Evolutionary conservation across 1,284 basidiomycete species (phyloP).

Genomic region (Porodaedalea pini): DNA sequence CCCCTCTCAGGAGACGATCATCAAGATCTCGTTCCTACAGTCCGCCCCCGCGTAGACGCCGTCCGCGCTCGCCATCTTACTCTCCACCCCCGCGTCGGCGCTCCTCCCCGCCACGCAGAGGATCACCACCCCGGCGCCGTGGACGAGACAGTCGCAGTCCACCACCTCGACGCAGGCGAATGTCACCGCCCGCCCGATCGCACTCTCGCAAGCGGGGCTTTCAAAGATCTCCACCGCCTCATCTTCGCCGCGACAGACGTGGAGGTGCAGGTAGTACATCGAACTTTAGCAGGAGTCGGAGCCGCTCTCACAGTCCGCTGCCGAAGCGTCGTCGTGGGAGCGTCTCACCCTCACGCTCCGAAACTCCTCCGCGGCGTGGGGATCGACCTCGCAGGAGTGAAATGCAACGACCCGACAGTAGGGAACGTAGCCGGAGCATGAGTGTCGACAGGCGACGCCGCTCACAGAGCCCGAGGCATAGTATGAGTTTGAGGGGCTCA

Average conservation of each 20-base stretch:
- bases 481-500: slow-evolving; percentile 26
- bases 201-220: slow-evolving; percentile 5
- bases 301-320: slow-evolving; percentile 12
- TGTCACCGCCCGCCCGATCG: slow-evolving; percentile 7
- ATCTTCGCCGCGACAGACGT: slow-evolving; percentile 16
- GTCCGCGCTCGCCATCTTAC: slow-evolving; percentile 45
- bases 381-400: neutral
- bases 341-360: slow-evolving; percentile 14
- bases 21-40: slow-evolving; percentile 31
- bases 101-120: slow-evolving; percentile 40
- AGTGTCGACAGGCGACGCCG: slow-evolving; percentile 19
- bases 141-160: slow-evolving; percentile 30
- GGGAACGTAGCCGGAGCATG: slow-evolving; percentile 27
- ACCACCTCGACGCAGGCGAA: slow-evolving; percentile 25
- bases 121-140: slow-evolving; percentile 30
- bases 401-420: slow-evolving; percentile 15
- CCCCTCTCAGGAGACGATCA: slow-evolving; percentile 24
- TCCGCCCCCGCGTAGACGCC: slow-evolving; percentile 42
- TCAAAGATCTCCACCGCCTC: slow-evolving; percentile 21
- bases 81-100: slow-evolving; percentile 57
- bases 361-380: slow-evolving; percentile 13
- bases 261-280: slow-evolving; percentile 7
- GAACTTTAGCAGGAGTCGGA: slow-evolving; percentile 26
- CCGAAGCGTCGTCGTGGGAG: slow-evolving; percentile 18
- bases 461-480: slow-evolving; percentile 25